A percentile compares a stretch with the other conserved stretches of the same genome.
phyloP scores from a whole-genome alignment of 2,329 filamentous ascomycete genomes.

The Microdochium bolleyi region DNA sequence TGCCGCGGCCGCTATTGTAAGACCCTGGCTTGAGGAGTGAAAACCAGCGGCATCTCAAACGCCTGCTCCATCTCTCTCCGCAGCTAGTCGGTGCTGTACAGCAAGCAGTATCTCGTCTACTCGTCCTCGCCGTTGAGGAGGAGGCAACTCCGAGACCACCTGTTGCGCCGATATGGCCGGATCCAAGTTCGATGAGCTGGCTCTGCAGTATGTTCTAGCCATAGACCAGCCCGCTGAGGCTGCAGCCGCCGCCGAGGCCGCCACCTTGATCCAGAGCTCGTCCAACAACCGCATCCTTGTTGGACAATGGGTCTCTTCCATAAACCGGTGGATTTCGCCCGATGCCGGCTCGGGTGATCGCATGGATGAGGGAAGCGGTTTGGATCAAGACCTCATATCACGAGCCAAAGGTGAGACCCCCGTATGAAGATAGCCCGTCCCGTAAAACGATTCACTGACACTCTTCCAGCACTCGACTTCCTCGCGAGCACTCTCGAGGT shows the following conservation, averaged over 20 bases:
- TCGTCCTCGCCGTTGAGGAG: neutral
- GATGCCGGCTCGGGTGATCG: slow-evolving; percentile 7
- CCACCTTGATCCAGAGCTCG: slow-evolving; percentile 37
- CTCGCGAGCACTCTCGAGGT: slow-evolving; percentile 43
- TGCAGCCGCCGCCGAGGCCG: slow-evolving; percentile 29
- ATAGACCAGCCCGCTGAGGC: slow-evolving; percentile 27
- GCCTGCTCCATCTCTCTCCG: too few species aligned
- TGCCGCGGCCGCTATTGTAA: neutral
- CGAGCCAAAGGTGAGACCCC: slow-evolving; percentile 37
- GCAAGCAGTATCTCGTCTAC: neutral
- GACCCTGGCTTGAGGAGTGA: too few species aligned
- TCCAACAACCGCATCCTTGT: slow-evolving; percentile 35
- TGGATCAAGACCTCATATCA: slow-evolving; percentile 38
- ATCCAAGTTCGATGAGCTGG: slow-evolving; percentile 37
- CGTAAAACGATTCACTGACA: neutral
- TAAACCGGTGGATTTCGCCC: slow-evolving; percentile 44
- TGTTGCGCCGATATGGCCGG: slow-evolving; percentile 31
- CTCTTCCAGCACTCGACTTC: slow-evolving; percentile 41
- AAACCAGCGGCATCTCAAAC: too few species aligned
- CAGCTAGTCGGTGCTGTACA: too few species aligned
- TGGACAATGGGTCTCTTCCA: slow-evolving; percentile 46
- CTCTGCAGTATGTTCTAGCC: slow-evolving; percentile 45
- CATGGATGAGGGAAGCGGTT: slow-evolving; percentile 26
- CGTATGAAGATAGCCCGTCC: neutral
- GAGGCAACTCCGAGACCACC: neutral